Base-by-base conservation (phyloP, 768 basidiomycete species). In the Lactarius pseudohatsudake region DNA sequence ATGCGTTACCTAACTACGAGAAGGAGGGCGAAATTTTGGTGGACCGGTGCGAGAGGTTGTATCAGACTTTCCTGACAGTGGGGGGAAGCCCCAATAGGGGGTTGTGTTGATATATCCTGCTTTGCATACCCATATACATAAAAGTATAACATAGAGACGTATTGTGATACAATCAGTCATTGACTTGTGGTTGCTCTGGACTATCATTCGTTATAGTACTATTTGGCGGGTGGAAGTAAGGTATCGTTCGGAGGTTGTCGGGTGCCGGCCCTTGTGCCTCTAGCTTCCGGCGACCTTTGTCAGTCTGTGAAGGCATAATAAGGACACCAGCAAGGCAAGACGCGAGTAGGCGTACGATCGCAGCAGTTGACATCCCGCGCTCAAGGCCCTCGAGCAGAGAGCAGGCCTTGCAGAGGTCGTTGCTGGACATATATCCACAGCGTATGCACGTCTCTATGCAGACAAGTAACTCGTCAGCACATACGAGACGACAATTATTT, bases 391-490 rank as follows among this genome's bases (percentile, higher is more conserved):
- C 93, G 0, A 98, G 80, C 5, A 98, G 79, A 0, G 89, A 91
- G 69, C 96, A 97, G 1, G 95, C 96, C 75, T 96, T 96, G 74
- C 94, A 96, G n/a, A 99, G 78, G n/a, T 90, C 88, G 71, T 98
- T 97, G 68, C 93, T 96, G 3, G 95, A 91, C 82, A 98, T 96
- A 75, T 96, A 96, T 3, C 95, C 95, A 71, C 97, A 99, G 57
- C 94, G 83, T 72, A 86, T 82, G 75, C 97, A 99, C 18, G 86
- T 94, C 79, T 93, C 95, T 98, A 74, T 9, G 47, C 28, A 67
- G 18, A 40, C 26, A 59, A 47, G 7, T 9, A 36, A 30, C 9
- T 15, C 13, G 36, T 40, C 43, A 38, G 47, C 15, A 20, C 36
- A 13, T 20, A 28, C 30, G n/a, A 59, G 43, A 41, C 36, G 34